phyloP scores from a whole-genome alignment of 305 asterid genomes.

The Ilex paraguariensis region DNA sequence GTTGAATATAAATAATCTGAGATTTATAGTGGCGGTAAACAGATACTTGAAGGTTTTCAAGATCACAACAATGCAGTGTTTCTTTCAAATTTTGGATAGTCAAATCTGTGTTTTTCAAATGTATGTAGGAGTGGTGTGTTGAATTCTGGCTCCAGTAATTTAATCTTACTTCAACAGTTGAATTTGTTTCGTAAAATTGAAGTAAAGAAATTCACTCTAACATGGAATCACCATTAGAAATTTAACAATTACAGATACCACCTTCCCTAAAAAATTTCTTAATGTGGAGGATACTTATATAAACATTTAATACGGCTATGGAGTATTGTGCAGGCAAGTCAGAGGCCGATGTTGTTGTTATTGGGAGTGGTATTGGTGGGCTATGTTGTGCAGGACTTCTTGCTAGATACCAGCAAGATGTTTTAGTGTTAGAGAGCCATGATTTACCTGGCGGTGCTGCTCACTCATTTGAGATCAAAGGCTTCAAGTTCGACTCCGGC shows the following conservation, averaged over 20 bases:
- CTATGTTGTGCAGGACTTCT: slow-evolving; percentile 80
- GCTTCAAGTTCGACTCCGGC: slow-evolving; percentile 85
- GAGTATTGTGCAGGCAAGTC: slow-evolving; percentile 68
- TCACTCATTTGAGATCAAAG: slow-evolving; percentile 76
- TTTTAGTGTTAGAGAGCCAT: slow-evolving; percentile 83
- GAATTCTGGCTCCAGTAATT: not conserved
- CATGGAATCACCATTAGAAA: too few relatives aligned
- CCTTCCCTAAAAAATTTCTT: not conserved
- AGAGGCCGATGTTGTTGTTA: slow-evolving; percentile 81
- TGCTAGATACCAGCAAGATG: slow-evolving; percentile 78
- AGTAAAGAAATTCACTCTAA: not conserved
- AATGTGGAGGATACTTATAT: not conserved
- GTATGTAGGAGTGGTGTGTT: not conserved
- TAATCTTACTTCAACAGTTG: not conserved
- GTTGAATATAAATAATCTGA: too few relatives aligned
- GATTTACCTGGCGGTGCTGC: slow-evolving; percentile 93
- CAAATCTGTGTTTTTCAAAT: too few relatives aligned
- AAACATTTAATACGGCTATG: slow-evolving; percentile 20
- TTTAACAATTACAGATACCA: too few relatives aligned
- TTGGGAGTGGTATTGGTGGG: slow-evolving; percentile 94
- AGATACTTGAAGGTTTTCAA: too few relatives aligned
- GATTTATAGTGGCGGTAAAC: too few relatives aligned
- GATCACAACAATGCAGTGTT: too few relatives aligned
- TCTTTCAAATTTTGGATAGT: too few relatives aligned
- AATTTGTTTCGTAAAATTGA: not conserved